Conservation (phyloP, 495 filamentous ascomycete species). For the Penicillium atrosanguineum region DNA sequence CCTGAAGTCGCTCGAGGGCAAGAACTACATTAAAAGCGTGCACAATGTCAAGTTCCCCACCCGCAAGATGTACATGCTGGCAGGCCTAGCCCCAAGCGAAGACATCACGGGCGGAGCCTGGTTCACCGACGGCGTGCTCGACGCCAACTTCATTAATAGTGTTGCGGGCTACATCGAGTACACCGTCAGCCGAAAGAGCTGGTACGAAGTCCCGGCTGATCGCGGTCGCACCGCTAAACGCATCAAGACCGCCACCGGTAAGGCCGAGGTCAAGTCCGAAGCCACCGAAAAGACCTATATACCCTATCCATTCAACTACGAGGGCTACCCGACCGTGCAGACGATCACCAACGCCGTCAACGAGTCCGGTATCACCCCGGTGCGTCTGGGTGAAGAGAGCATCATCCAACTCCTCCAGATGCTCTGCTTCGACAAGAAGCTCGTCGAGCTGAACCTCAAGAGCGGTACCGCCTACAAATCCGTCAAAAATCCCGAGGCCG, state of each 20-base stretch:
- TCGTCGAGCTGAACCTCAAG: slow-evolving; percentile 46
- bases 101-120: slow-evolving; percentile 89
- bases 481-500: slow-evolving; percentile 37
- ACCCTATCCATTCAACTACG: slow-evolving; percentile 67
- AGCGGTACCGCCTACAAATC: slow-evolving; percentile 53
- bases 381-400: slow-evolving; percentile 65
- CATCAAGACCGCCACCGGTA: slow-evolving; percentile 43
- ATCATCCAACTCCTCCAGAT: slow-evolving; percentile 80
- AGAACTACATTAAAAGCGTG: slow-evolving; percentile 80
- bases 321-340: slow-evolving; percentile 70
- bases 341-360: slow-evolving; percentile 72
- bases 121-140: slow-evolving; percentile 85
- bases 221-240: slow-evolving; percentile 32
- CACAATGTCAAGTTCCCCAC: slow-evolving; percentile 58
- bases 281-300: slow-evolving; percentile 41
- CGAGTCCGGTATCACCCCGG: slow-evolving; percentile 58
- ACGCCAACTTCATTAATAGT: slow-evolving; percentile 77
- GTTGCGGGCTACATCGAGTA: slow-evolving; percentile 67
- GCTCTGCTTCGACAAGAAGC: slow-evolving; percentile 76
- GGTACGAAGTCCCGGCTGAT: slow-evolving; percentile 50
- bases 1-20: slow-evolving; percentile 75
- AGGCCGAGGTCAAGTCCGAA: slow-evolving; percentile 31
- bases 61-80: slow-evolving; percentile 66
- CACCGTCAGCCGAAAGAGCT: slow-evolving; percentile 67
- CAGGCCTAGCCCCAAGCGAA: slow-evolving; percentile 70